Percentiles rank a stretch among this genome's conserved stretches.
These are phyloP conservation scores for Daldinia bambusicola DNA, from an alignment of 495 filamentous ascomycete species.

Conservation along the genomic window DNA sequence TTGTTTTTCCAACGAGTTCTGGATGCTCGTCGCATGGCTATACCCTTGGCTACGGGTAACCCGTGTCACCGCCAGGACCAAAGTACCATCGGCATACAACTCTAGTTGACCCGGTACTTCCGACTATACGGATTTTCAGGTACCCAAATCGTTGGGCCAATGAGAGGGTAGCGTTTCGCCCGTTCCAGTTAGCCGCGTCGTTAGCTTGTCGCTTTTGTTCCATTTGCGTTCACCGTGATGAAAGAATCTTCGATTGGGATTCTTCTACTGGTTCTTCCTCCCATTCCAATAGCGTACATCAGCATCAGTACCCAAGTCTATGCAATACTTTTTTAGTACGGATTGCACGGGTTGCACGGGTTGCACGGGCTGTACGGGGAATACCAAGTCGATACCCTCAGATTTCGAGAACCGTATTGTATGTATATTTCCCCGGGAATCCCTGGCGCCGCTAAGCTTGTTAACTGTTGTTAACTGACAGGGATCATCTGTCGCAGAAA, in stretches of 20 bases:
- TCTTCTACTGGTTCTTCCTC: slow-evolving; percentile 20
- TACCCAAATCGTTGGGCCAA: slow-evolving; percentile 47
- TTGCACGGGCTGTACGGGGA: background rate
- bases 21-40: slow-evolving; percentile 23
- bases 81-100: slow-evolving; percentile 29
- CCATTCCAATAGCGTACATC: background rate
- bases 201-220: slow-evolving; percentile 44
- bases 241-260: slow-evolving; percentile 41
- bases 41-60: slow-evolving; percentile 24
- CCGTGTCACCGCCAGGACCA: slow-evolving; percentile 37
- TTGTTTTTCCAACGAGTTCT: slow-evolving; percentile 37
- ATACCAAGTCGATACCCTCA: slow-evolving; percentile 7
- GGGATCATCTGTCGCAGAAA: slow-evolving; percentile 27
- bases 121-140: slow-evolving; percentile 47
- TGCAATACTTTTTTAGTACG: background rate
- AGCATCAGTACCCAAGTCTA: no score
- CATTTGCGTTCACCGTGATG: slow-evolving; percentile 47
- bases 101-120: slow-evolving; percentile 27
- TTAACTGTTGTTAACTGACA: slow-evolving; percentile 28
- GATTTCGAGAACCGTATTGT: slow-evolving; percentile 25
- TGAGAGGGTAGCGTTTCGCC: slow-evolving; percentile 37
- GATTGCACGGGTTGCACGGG: background rate
- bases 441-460: slow-evolving; percentile 5
- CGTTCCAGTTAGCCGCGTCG: slow-evolving; percentile 46
- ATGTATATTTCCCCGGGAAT: slow-evolving; percentile 24